Conservation (phyloP, 805 yeast genomes). For the Tetrapisispora arboricola region DNA sequence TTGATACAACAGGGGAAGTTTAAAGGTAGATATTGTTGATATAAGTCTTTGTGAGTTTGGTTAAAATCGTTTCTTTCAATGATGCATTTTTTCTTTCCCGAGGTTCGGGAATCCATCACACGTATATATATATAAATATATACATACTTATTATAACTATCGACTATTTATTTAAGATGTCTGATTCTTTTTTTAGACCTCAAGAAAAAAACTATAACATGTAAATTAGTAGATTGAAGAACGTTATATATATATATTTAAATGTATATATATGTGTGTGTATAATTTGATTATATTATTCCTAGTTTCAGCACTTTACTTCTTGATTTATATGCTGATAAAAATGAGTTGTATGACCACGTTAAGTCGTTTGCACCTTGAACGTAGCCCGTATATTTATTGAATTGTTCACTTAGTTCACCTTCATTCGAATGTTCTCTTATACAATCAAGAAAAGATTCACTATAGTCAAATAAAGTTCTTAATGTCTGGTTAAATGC, state of each 20-base stretch:
- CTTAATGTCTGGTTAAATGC: slow-evolving; percentile 39
- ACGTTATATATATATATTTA: neutral
- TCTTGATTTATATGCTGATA: slow-evolving; percentile 63
- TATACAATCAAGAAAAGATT: slow-evolving; percentile 52
- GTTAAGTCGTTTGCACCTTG: slow-evolving; percentile 83
- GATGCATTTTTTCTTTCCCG: neutral
- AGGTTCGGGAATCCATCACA: neutral
- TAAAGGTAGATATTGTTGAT: no score
- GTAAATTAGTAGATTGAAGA: no score
- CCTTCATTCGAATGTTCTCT: slow-evolving; percentile 48
- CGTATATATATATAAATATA: neutral
- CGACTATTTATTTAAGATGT: no score
- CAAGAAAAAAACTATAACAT: no score
- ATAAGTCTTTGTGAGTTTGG: no score
- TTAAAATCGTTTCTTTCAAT: no score
- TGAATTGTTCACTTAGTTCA: slow-evolving; percentile 88
- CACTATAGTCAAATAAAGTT: slow-evolving; percentile 47
- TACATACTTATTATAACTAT: no score
- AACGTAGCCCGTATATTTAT: slow-evolving; percentile 68
- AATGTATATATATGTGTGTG: neutral
- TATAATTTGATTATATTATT: neutral
- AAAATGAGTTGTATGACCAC: slow-evolving; percentile 80
- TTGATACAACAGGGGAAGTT: no score
- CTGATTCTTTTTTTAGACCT: no score
- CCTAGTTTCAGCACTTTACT: slow-evolving; percentile 10